Conservation (phyloP, 306 rosid species). For the Lagenaria siceraria region DNA sequence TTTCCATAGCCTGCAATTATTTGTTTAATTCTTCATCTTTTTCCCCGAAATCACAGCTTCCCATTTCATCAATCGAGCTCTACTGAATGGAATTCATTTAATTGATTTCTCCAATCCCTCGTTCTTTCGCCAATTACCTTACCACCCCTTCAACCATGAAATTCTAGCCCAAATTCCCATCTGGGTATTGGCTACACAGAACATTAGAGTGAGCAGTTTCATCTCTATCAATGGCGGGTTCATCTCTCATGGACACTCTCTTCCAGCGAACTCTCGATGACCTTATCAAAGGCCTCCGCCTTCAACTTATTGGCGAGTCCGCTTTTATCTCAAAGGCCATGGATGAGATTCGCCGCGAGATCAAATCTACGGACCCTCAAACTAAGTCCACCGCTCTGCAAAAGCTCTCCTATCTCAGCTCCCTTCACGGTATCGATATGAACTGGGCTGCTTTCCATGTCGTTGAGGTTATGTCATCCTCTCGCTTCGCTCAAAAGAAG, state of each 20-base stretch:
- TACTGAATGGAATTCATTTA: not conserved
- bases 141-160: not conserved
- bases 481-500: conserved; percentile 59
- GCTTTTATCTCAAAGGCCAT: conserved; percentile 54
- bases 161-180: not conserved
- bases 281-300: conserved; percentile 70
- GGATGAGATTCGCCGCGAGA: conserved; percentile 87
- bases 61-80: not conserved
- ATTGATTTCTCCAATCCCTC: not conserved
- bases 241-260: conserved; percentile 76
- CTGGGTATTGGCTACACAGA: not conserved
- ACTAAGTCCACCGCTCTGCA: conserved; percentile 69
- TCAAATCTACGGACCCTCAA: conserved; percentile 64
- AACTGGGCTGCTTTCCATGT: conserved; percentile 86
- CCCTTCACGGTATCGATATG: conserved; percentile 65
- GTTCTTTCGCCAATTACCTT: not conserved
- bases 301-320: conserved; percentile 47
- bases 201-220: not conserved
- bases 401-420: conserved; percentile 59
- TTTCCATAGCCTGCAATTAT: not conserved
- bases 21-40: not conserved
- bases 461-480: conserved; percentile 84
- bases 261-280: conserved; percentile 81
- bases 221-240: conserved; percentile 43
- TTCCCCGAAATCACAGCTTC: not conserved